Evolutionary conservation across 169 alveolate species (phyloP).

Genomic region (Cystoisospora suis): DNA sequence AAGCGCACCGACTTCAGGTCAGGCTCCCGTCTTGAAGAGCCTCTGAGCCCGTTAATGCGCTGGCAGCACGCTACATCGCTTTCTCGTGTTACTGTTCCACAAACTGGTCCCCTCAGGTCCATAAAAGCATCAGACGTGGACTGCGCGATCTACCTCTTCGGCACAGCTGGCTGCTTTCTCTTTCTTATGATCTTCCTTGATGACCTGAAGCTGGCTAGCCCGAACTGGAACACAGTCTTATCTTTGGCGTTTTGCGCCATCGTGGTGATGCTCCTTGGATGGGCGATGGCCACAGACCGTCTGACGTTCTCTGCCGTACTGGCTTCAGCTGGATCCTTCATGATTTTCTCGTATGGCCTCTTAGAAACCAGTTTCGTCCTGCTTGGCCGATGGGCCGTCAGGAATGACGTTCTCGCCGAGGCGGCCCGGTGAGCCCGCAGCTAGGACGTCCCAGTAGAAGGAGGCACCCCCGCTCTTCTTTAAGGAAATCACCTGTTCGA

Average conservation of each 20-base stretch:
- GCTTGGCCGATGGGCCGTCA: constrained; percentile 67
- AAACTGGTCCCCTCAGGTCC: constrained; percentile 34
- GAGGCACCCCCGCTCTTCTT: not conserved
- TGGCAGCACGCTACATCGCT: not conserved
- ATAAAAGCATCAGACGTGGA: constrained; percentile 62
- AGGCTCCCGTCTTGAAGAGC: not conserved
- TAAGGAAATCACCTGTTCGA: not conserved
- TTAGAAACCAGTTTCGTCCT: constrained; percentile 56
- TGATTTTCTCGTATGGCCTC: constrained; percentile 50
- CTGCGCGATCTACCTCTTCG: constrained; percentile 61
- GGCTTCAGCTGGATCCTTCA: constrained; percentile 37
- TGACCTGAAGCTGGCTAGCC: constrained; percentile 58
- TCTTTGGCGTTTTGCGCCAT: constrained; percentile 37
- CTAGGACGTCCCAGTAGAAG: no score
- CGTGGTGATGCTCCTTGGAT: constrained; percentile 14
- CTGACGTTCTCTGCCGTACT: constrained; percentile 48
- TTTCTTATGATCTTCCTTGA: constrained; percentile 49
- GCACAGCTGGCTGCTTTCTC: constrained; percentile 57
- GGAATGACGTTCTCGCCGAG: constrained; percentile 60
- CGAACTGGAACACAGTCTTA: constrained; percentile 49
- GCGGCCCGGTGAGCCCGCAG: constrained; percentile 58
- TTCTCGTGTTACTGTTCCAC: not conserved
- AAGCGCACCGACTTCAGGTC: not conserved
- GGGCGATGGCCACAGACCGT: constrained; percentile 44
- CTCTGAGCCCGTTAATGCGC: not conserved